Conservation (phyloP, 73 alveolate species). For the Tetrahymena malaccensis region DNA sequence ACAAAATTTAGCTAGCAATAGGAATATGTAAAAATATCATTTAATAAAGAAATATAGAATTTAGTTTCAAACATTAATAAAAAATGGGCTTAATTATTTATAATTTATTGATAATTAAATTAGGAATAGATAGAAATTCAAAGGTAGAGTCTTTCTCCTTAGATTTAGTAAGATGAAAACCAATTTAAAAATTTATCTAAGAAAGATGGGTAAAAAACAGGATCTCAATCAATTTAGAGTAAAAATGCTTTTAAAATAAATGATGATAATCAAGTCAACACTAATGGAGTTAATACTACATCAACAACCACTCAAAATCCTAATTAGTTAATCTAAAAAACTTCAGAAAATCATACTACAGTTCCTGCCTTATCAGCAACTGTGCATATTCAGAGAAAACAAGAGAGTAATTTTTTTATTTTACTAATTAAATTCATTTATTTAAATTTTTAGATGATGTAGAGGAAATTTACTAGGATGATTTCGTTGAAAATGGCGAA, state of each 20-base stretch:
- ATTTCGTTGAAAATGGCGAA: neutral
- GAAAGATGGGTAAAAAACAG: neutral
- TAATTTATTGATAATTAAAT: neutral
- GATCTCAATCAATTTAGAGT: neutral
- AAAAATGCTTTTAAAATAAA: neutral
- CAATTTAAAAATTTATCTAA: neutral
- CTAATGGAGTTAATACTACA: neutral
- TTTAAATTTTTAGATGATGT: neutral
- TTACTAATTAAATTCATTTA: neutral
- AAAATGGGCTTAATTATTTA: no score
- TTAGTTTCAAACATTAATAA: no score
- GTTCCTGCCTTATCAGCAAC: neutral
- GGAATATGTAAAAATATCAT: no score
- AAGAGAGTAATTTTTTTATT: neutral
- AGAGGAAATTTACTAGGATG: neutral
- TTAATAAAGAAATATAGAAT: no score
- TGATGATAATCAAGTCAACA: neutral
- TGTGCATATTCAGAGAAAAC: neutral
- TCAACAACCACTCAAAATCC: neutral
- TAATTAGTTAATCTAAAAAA: neutral
- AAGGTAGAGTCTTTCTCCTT: neutral
- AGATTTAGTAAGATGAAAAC: neutral
- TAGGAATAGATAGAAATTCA: neutral
- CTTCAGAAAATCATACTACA: neutral
- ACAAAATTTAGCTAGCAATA: no score